Base-by-base conservation (phyloP, 345 rosid genomes). In the Aquilaria malaccensis region DNA sequence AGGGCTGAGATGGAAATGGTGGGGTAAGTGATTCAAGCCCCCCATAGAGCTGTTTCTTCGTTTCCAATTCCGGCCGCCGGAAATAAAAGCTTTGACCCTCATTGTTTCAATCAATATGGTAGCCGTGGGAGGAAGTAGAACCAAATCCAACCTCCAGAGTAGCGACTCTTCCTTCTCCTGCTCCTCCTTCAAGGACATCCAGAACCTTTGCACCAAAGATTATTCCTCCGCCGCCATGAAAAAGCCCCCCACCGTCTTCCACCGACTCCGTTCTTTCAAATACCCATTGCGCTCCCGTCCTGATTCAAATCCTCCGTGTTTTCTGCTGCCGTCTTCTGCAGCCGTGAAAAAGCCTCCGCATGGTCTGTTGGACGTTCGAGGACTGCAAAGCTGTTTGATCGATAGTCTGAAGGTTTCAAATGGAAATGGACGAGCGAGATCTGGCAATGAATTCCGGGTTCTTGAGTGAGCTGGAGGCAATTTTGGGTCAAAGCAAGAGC, bases 331-430 rank as follows among this genome's bases (percentile, higher is more conserved):
- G 79, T 92, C 63, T 83, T 93, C 63, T 83, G 22, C 1, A 22
- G 87, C 46, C 86, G 83, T 2, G 81, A 89, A 22, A 22, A 22
- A 22, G 22, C 22, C 22, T 22, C 22, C 22, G 22, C 22, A 22
- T 22, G 22, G 22, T 22, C 55, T 81, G 97, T 43, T 64, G 80
- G 14, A 93, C 98, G 3, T 89, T 84, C 73, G 94, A 87, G 56
- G 89, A 79, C 22, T 93, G 97, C 95, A 97, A 0, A 65, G 82
- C 55, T 87, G 85, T 79, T 33, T 92, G 2, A 97, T 93, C 3
- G 97, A 97, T 9, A 96, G 85, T 1, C 89, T 89, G 65, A 97
- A 89, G 77, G 72, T 85, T 92, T 2, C 77, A 89, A 79, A 97
- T 87, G 82, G 52, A 76, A 3, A 96, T 97, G 2, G 96, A 22